These are phyloP conservation scores for Pisolithus orientalis DNA, from an alignment of 768 basidiomycete species.

Conservation along the genomic window DNA sequence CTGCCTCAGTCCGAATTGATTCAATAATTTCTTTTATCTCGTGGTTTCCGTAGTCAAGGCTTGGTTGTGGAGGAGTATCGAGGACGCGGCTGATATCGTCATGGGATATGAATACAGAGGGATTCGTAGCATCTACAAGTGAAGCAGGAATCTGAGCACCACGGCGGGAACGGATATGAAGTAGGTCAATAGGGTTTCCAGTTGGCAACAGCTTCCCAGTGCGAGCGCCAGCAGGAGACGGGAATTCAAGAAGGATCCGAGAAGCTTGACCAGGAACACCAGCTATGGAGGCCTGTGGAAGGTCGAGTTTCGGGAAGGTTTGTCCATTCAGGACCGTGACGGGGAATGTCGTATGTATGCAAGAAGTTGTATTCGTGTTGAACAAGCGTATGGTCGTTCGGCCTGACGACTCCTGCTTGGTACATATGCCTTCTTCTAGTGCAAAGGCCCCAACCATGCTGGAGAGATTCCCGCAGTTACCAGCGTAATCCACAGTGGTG, in stretches of 20 bases:
- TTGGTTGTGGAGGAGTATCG: slow-evolving; percentile 17
- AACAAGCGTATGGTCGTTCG: slow-evolving; percentile 48
- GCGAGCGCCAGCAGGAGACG: slow-evolving; percentile 59
- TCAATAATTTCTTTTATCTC: slow-evolving; percentile 36
- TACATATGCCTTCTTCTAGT: slow-evolving; percentile 56
- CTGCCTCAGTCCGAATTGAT: slow-evolving; percentile 48
- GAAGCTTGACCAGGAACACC: slow-evolving; percentile 66
- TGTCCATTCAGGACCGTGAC: slow-evolving; percentile 20
- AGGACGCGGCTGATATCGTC: slow-evolving; percentile 37
- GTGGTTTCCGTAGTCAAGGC: slow-evolving; percentile 2
- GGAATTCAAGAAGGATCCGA: slow-evolving; percentile 58
- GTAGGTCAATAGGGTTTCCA: slow-evolving; percentile 39
- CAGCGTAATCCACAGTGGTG: slow-evolving; percentile 54
- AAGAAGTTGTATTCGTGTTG: slow-evolving; percentile 70
- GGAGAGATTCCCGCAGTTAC: slow-evolving; percentile 73
- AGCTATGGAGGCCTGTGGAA: slow-evolving; percentile 50
- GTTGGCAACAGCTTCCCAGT: slow-evolving; percentile 70
- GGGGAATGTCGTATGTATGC: slow-evolving; percentile 68
- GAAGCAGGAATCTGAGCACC: slow-evolving; percentile 35
- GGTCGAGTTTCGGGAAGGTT: slow-evolving; percentile 34
- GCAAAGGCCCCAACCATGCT: slow-evolving; percentile 72
- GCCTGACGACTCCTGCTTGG: not conserved
- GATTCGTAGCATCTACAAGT: slow-evolving; percentile 70
- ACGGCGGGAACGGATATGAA: slow-evolving; percentile 28
- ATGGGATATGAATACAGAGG: slow-evolving; percentile 55